phyloP scores from a whole-genome alignment of 2,329 filamentous ascomycete genomes.

The Paecilomyces formosus region DNA sequence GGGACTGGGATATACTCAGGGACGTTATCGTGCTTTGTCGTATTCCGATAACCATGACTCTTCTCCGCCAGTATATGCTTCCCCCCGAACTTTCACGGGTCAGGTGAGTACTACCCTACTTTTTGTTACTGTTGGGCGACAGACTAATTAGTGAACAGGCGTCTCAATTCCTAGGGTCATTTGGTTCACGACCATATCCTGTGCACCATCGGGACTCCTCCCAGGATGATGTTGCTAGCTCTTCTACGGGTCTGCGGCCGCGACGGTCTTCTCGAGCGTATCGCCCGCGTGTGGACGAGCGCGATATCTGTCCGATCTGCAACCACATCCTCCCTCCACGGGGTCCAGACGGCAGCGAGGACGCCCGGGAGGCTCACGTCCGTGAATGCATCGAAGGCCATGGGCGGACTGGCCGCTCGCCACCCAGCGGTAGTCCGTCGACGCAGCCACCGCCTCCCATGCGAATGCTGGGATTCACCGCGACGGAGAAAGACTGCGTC shows the following conservation, averaged over 20 bases:
- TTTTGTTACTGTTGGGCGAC: neutral
- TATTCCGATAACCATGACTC: conserved; percentile 5
- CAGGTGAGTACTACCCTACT: neutral
- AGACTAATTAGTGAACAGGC: neutral
- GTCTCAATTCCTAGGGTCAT: conserved; percentile 3
- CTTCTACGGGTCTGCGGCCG: conserved; percentile 5
- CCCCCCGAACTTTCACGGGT: conserved; percentile 4
- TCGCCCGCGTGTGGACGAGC: conserved; percentile 27
- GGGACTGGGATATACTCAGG: conserved; percentile 8
- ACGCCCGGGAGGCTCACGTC: conserved; percentile 38
- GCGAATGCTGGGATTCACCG: conserved; percentile 43
- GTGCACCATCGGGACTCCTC: neutral
- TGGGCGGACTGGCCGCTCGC: conserved; percentile 14
- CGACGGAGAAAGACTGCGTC: conserved; percentile 58
- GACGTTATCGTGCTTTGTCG: conserved; percentile 6
- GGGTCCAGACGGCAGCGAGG: conserved; percentile 29
- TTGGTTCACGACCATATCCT: neutral
- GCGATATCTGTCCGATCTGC: conserved; percentile 42
- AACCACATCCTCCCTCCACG: conserved; percentile 31
- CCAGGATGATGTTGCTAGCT: neutral
- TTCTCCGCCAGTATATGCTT: conserved; percentile 10
- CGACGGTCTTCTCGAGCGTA: conserved; percentile 9
- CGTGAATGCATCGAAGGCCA: conserved; percentile 37
- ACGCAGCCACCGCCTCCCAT: conserved; percentile 16
- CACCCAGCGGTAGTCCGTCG: conserved; percentile 7